Conservation (phyloP, 2,329 filamentous ascomycete genomes). For the Ophiostoma quercus region DNA sequence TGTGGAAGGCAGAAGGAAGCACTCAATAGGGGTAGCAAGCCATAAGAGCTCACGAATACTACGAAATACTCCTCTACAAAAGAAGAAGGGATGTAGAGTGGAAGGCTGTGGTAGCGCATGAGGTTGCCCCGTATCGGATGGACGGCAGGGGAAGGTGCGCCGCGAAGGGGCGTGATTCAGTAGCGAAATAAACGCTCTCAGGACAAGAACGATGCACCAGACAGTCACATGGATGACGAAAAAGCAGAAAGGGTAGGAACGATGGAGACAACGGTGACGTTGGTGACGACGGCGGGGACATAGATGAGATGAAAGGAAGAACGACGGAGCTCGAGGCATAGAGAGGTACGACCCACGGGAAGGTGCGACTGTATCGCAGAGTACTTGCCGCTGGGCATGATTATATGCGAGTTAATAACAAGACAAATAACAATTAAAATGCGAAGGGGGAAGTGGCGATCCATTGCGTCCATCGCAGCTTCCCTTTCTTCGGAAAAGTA, state of each 20-base stretch:
- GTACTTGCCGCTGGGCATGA: background rate
- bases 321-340: conserved; percentile 4
- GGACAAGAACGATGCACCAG: background rate
- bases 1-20: background rate
- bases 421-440: background rate
- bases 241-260: background rate
- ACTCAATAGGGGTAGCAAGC: background rate
- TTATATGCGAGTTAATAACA: background rate
- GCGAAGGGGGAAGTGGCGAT: background rate
- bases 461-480: background rate
- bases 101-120: background rate
- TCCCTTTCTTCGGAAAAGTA: background rate
- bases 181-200: background rate
- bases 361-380: background rate
- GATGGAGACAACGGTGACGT: too few species aligned
- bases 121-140: background rate
- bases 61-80: background rate
- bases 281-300: background rate
- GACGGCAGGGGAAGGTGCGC: background rate
- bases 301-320: conserved; percentile 13
- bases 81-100: background rate
- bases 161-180: background rate
- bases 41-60: background rate
- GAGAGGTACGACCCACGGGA: background rate
- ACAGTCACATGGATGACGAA: background rate